phyloP scores from a whole-genome alignment of 1,284 basidiomycete species.

The Ustilago tritici region DNA sequence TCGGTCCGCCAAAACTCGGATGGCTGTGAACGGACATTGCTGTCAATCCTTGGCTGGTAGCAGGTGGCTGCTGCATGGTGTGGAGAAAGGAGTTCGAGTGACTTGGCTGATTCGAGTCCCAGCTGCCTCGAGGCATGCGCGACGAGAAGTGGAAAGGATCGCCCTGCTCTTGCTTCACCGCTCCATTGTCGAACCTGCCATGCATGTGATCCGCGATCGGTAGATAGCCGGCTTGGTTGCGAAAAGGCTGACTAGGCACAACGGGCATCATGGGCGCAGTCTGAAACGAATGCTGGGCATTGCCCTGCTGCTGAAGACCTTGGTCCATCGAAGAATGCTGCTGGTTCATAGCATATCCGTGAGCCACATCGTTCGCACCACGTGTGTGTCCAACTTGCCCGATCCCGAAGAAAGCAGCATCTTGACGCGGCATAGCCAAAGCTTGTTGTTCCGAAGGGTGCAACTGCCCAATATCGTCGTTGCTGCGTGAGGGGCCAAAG shows the following conservation, averaged over 20 bases:
- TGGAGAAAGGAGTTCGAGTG: conserved; percentile 23
- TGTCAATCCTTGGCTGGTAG: conserved; percentile 47
- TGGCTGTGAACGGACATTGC: conserved; percentile 36
- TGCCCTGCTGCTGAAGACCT: conserved; percentile 8
- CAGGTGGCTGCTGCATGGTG: conserved; percentile 35
- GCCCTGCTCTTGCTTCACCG: conserved; percentile 30
- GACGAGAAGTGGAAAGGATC: conserved; percentile 47
- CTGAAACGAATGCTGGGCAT: conserved; percentile 24
- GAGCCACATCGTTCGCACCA: conserved; percentile 5
- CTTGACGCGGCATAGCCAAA: conserved; percentile 24
- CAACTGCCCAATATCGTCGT: conserved; percentile 10
- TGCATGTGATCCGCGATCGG: conserved; percentile 11
- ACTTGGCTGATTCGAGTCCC: conserved; percentile 47
- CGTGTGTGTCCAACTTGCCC: conserved; percentile 14
- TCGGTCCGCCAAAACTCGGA: conserved; percentile 17
- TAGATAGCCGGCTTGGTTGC: conserved; percentile 15
- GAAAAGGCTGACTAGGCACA: conserved; percentile 40
- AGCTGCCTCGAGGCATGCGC: conserved; percentile 34
- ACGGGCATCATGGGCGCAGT: conserved; percentile 18
- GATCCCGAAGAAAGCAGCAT: conserved; percentile 19
- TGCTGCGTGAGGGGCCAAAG: conserved; percentile 13
- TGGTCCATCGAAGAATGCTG: conserved; percentile 12
- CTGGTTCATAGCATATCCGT: conserved; percentile 14
- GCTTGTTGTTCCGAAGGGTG: conserved; percentile 14
- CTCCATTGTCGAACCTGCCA: conserved; percentile 11